Evolutionary conservation across 352 stramenopile genomes (phyloP).

Genomic region (Globisporangium apiculatum): DNA sequence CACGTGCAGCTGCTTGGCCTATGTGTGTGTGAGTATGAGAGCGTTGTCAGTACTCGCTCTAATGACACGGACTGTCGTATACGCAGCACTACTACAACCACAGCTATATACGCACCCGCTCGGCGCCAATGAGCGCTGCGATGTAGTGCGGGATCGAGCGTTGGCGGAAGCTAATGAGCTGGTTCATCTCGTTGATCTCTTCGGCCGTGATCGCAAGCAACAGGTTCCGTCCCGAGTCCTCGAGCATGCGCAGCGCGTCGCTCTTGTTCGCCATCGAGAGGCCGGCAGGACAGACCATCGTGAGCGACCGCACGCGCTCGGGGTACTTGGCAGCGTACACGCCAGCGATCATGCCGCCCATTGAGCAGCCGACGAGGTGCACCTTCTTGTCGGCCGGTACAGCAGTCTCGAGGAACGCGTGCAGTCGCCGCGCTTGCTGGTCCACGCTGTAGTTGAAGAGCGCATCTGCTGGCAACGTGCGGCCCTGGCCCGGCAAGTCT

Average conservation of each 20-base stretch:
- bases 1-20: conserved; percentile 40
- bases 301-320: conserved; percentile 44
- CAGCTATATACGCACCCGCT: conserved; percentile 20
- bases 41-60: no score
- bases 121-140: conserved; percentile 23
- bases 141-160: conserved; percentile 28
- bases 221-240: conserved; percentile 57
- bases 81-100: neutral
- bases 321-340: conserved; percentile 61
- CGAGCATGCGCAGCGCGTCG: conserved; percentile 40
- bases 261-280: conserved; percentile 66
- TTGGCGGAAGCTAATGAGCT: conserved; percentile 29
- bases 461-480: conserved; percentile 41
- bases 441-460: conserved; percentile 43
- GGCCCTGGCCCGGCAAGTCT: conserved; percentile 60
- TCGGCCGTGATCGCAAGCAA: conserved; percentile 51
- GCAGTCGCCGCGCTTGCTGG: conserved; percentile 41
- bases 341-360: conserved; percentile 73
- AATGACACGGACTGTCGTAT: no score
- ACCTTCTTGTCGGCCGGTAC: conserved; percentile 45
- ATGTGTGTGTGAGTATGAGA: neutral
- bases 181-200: conserved; percentile 52
- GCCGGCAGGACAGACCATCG: conserved; percentile 66
- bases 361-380: conserved; percentile 68
- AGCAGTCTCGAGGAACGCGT: conserved; percentile 48